phyloP scores from a whole-genome alignment of 345 rosid genomes.

The Syzygium jambos region DNA sequence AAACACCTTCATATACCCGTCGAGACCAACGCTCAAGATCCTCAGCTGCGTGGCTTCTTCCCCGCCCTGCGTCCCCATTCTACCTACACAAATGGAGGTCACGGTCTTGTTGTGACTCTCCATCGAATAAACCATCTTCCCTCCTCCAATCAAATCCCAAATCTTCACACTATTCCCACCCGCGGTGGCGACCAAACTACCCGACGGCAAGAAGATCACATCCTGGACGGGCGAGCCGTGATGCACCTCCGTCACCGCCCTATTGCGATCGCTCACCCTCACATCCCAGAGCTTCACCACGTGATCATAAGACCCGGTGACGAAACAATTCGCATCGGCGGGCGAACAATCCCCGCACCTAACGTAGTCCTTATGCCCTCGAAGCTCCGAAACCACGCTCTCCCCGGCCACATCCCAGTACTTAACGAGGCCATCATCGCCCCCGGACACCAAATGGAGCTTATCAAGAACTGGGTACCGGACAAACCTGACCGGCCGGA shows the following conservation, averaged over 20 bases:
- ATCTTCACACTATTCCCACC: conserved; percentile 80
- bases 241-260: conserved; percentile 55
- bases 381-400: conserved; percentile 42
- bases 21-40: conserved; percentile 74
- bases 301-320: conserved; percentile 92
- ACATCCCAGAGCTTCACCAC: conserved; percentile 89
- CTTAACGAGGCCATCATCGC: conserved; percentile 84
- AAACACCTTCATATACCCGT: conserved; percentile 89
- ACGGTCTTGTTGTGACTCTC: conserved; percentile 96
- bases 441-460: conserved; percentile 85
- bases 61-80: conserved; percentile 24
- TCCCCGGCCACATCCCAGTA: conserved; percentile 90
- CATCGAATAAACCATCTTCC: conserved; percentile 70
- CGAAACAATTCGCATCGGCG: conserved; percentile 44
- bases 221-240: conserved; percentile 89
- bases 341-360: conserved; percentile 91
- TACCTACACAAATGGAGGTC: conserved; percentile 61
- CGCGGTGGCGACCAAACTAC: conserved; percentile 74
- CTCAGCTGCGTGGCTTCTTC: conserved; percentile 42
- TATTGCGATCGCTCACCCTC: conserved; percentile 40
- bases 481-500: conserved; percentile 69
- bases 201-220: conserved; percentile 80
- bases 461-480: conserved; percentile 70
- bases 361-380: conserved; percentile 88
- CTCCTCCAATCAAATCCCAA: conserved; percentile 91